Evolutionary conservation across 1,284 basidiomycete genomes (phyloP).

Genomic region (Trichosporon asahii): DNA sequence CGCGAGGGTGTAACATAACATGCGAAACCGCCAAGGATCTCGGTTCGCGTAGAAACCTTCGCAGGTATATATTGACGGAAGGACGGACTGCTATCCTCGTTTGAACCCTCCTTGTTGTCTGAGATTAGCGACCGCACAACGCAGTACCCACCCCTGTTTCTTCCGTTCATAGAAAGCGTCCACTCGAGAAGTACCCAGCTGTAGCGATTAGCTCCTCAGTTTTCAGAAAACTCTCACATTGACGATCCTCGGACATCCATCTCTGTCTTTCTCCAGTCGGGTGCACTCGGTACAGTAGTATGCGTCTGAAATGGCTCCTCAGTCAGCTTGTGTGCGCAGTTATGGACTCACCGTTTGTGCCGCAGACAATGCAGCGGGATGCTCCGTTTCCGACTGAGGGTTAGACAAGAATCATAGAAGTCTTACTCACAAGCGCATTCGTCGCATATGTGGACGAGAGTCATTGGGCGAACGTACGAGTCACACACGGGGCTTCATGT

Average conservation of each 20-base stretch:
- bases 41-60: too few species aligned
- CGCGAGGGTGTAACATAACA: too few species aligned
- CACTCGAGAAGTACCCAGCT: conserved; percentile 49
- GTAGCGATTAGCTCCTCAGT: conserved; percentile 2
- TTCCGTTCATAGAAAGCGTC: conserved; percentile 51
- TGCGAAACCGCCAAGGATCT: too few species aligned
- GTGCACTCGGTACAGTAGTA: conserved; percentile 98
- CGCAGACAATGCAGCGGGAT: conserved; percentile 95
- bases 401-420: not conserved
- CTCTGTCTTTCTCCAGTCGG: conserved; percentile 90
- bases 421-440: conserved; percentile 79
- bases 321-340: not conserved
- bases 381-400: conserved; percentile 81
- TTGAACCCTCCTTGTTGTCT: conserved; percentile 41
- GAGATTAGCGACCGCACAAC: not conserved
- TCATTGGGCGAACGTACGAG: conserved; percentile 97
- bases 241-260: conserved; percentile 98
- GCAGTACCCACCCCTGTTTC: conserved; percentile 38
- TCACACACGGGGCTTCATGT: conserved; percentile 86
- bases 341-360: conserved; percentile 69
- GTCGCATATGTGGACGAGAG: conserved; percentile 95
- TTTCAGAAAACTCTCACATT: conserved; percentile 55
- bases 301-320: conserved; percentile 90
- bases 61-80: not conserved
- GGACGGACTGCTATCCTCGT: conserved; percentile 28